Evolutionary conservation across 306 rosid species (phyloP).

Genomic region (Mimosa bimucronata): DNA sequence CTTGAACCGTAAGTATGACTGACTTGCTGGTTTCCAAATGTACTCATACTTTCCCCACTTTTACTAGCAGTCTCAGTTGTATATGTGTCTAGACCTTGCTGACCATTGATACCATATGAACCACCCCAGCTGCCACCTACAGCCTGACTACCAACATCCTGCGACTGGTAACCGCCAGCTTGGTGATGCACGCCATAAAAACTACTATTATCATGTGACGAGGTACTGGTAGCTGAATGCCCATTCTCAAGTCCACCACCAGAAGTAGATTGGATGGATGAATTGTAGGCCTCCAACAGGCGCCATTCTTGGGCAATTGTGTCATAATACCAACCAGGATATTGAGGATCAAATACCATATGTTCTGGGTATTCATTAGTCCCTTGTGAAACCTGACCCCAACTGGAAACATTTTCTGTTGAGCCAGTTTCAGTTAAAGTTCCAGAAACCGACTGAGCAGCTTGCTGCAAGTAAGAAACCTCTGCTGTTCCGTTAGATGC

Average conservation of each 20-base stretch:
- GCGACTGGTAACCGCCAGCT: slow-evolving; percentile 47
- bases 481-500: slow-evolving; percentile 50
- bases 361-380: slow-evolving; percentile 72
- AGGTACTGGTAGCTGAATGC: slow-evolving; percentile 37
- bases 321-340: slow-evolving; percentile 89
- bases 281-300: slow-evolving; percentile 56
- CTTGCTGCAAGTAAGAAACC: slow-evolving; percentile 63
- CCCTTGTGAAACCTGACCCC: slow-evolving; percentile 60
- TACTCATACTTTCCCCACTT: slow-evolving; percentile 34
- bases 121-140: slow-evolving; percentile 53
- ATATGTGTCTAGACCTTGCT: slow-evolving; percentile 47
- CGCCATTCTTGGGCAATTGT: slow-evolving; percentile 74
- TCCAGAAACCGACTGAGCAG: slow-evolving; percentile 52
- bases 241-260: slow-evolving; percentile 52
- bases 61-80: slow-evolving; percentile 38
- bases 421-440: slow-evolving; percentile 57
- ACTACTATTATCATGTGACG: slow-evolving; percentile 40
- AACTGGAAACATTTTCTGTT: slow-evolving; percentile 45
- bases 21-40: slow-evolving; percentile 52
- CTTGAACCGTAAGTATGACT: slow-evolving; percentile 52
- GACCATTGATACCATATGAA: slow-evolving; percentile 45
- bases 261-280: slow-evolving; percentile 48
- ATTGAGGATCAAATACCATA: slow-evolving; percentile 76
- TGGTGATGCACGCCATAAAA: slow-evolving; percentile 46
- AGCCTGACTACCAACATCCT: slow-evolving; percentile 48